Evolutionary conservation across 768 basidiomycete genomes (phyloP).

Genomic region (Lactarius evosmus): DNA sequence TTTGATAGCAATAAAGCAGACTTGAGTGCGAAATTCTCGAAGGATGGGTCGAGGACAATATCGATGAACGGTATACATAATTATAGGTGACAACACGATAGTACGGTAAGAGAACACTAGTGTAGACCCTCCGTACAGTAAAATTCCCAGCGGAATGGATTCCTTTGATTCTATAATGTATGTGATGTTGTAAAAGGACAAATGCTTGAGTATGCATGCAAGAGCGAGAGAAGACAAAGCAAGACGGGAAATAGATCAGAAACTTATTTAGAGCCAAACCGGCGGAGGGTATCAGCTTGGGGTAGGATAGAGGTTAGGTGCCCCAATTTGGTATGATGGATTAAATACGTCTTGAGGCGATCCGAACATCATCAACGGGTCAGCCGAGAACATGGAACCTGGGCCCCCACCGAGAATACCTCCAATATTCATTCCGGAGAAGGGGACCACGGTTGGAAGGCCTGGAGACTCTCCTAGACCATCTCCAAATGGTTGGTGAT

Average conservation of each 20-base stretch:
- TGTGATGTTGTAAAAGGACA: neutral
- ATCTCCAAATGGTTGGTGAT: slow-evolving; percentile 22
- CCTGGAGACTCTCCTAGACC: slow-evolving; percentile 14
- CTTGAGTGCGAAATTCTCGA: neutral
- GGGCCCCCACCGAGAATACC: slow-evolving; percentile 6
- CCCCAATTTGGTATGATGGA: slow-evolving; percentile 12
- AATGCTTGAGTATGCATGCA: neutral
- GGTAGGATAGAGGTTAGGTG: neutral
- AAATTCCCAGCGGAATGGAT: neutral
- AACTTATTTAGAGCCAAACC: too few species aligned
- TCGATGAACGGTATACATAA: neutral
- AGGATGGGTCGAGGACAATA: neutral
- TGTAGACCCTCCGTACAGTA: slow-evolving; percentile 7
- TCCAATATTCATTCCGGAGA: slow-evolving; percentile 10
- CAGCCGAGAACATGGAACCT: slow-evolving; percentile 5
- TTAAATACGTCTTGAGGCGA: slow-evolving; percentile 6
- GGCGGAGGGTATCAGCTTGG: slow-evolving; percentile 4
- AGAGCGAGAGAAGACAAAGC: neutral
- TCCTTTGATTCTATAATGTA: neutral
- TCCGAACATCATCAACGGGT: slow-evolving; percentile 12
- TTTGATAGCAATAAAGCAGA: neutral
- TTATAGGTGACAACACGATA: neutral
- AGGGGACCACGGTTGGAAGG: neutral
- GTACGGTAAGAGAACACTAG: slow-evolving; percentile 4
- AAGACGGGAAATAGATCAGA: neutral